Percentiles rank a stretch among this genome's conserved stretches.
Evolutionary conservation across 2,329 filamentous ascomycete species (phyloP).

Genomic region (Aspergillus bombycis): DNA sequence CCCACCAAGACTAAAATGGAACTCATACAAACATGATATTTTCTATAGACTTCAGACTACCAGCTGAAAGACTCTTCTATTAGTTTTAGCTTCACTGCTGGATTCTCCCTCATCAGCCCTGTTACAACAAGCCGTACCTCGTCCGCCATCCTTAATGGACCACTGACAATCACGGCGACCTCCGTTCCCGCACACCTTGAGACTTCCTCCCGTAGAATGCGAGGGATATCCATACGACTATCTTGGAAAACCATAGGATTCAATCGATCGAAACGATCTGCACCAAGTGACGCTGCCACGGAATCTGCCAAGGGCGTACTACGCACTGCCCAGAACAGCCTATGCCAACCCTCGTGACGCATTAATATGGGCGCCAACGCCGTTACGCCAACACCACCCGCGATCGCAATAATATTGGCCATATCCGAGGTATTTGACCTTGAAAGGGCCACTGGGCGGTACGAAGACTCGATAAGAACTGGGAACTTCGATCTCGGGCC

Average conservation of each 20-base stretch:
- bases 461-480: constrained; percentile 2
- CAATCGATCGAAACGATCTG: not conserved
- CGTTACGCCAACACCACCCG: constrained; percentile 3
- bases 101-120: not conserved
- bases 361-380: not conserved
- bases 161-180: constrained; percentile 6
- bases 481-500: not conserved
- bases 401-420: constrained; percentile 1
- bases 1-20: not conserved
- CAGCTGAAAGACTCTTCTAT: constrained; percentile 10
- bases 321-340: constrained; percentile 3
- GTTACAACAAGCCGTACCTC: constrained; percentile 2
- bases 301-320: constrained; percentile 3
- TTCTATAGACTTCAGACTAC: not conserved
- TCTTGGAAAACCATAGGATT: not conserved
- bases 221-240: constrained; percentile 3
- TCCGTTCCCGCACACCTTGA: not conserved
- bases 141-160: constrained; percentile 7
- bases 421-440: no score
- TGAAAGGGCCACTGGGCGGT: not conserved
- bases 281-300: not conserved
- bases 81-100: not conserved
- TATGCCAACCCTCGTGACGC: not conserved
- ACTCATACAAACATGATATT: not conserved
- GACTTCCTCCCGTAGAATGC: not conserved